Base-by-base conservation (phyloP, 2,329 filamentous ascomycete species). In the Curvularia sp. region DNA sequence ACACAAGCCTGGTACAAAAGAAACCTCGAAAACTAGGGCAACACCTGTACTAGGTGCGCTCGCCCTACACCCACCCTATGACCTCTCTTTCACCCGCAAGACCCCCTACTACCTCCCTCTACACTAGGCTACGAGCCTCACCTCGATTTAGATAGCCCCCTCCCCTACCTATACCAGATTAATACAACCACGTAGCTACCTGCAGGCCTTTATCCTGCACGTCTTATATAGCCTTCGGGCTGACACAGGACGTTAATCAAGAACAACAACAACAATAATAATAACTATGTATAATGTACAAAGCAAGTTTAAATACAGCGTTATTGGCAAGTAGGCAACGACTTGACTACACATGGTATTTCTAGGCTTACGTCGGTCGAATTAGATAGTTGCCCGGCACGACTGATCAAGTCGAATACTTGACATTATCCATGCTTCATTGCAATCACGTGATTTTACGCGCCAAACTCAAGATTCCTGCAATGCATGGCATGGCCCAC, bases 51-150 rank as follows among this genome's bases (percentile, higher is more conserved):
- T 36, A 36, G 32, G 6, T 36, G 32, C 32, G 13, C 12, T 5
- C 9, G 32, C 32, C 15, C 13, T 36, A n/a, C 15, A n/a, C 6
- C 32, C 79, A 81, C 64, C 25, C 27, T 32, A 45, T n/a, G n/a
- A n/a, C 25, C 42, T 45, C 42, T 28, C 25, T 36, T 6, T n/a
- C 6, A 36, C 32, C 32, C 15, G 15, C 15, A 36, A n/a, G 32
- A 36, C 32, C 23, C 10, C 15, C 23, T 45, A 27, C 23, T 45
- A 45, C 42, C 23, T 13, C 5, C 23, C 23, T 27, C 42, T 13
- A 45, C 23, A 45, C 21, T 45, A 45, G 42, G 42, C 42, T 28
- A 45, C 42, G 42, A 45, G 42, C 42, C 42, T 45, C 15, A 45
- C 23, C 42, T 45, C 42, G 42, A 45, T 45, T 45, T 45, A 45